Conservation (phyloP, 106 monocot genomes). For the Iris macrosiphon region DNA sequence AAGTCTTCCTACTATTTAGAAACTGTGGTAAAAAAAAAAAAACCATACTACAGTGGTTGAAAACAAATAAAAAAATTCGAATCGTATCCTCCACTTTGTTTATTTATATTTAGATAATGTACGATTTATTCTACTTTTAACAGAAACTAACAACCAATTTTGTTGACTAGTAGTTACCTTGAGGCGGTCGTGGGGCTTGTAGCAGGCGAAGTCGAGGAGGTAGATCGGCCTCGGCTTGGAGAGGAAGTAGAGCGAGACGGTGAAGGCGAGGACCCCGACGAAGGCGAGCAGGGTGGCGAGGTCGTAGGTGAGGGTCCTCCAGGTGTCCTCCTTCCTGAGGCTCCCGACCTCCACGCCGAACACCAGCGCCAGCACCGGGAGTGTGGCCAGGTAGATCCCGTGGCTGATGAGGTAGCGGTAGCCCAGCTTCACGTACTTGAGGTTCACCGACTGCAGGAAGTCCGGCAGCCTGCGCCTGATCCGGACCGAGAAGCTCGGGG, state of each 20-base stretch:
- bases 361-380: conserved; percentile 69
- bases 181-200: conserved; percentile 68
- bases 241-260: conserved; percentile 72
- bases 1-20: no score
- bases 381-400: conserved; percentile 62
- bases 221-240: conserved; percentile 73
- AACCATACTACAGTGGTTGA: no score
- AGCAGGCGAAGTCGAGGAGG: conserved; percentile 92
- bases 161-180: no score
- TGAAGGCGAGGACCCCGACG: conserved; percentile 63
- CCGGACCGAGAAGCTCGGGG: conserved; percentile 74
- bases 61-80: no score
- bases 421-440: conserved; percentile 90
- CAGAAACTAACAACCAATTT: no score
- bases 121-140: no score
- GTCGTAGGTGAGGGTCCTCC: conserved; percentile 86
- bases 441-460: conserved; percentile 94
- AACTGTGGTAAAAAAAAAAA: no score
- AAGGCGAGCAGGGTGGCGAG: conserved; percentile 74
- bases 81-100: no score
- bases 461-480: conserved; percentile 86
- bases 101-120: no score
- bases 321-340: conserved; percentile 73
- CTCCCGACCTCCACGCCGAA: conserved; percentile 91
- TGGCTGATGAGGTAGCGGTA: conserved; percentile 95